Base-by-base conservation (phyloP, 345 rosid genomes). In the Eucalyptus camaldulensis region DNA sequence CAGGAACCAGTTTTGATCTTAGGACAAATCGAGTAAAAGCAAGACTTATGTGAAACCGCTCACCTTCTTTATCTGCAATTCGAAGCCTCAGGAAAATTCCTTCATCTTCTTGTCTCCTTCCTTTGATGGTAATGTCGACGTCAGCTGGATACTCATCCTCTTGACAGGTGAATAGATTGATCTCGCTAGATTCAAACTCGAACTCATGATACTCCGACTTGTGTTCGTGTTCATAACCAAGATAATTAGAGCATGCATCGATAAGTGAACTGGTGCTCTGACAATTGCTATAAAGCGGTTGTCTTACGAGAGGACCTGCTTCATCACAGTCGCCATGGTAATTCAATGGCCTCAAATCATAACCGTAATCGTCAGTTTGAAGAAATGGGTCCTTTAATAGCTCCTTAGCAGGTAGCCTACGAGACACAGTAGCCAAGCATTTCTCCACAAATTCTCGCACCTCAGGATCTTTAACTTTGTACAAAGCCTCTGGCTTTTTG, bases 41-140 rank as follows among this genome's bases (percentile, higher is more conserved):
- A 54, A 76, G 60, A 45, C 29, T 33, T 69, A 87, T 60, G 49
- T 1, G 76, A 85, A 89, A 69, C 13, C 56, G 6, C 91, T 80
- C 81, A 98, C 99, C 99, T 94, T 98, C 99, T 88, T 91, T 92
- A 90, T 98, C 99, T 31, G 96, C 93, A 91, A 98, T 95, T 91
- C 96, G 93, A 49, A 98, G 95, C 92, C 98, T 94, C 87, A 98
- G 90, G 91, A 97, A 98, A 90, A 98, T 92, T 54, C 96, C 96
- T 89, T 93, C 99, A 87, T 93, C 95, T 80, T 94, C 96, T 58
- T 92, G 92, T 90, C 88, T 93, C 93, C 92, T 97, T 89, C 99
- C 99, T 91, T 95, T 93, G 93, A 98, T 96, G 76, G 94, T 92
- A 88, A 96, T 93, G 85, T 94, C 99, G 54, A 93, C 90, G 87